Evolutionary conservation across 176 grass and related monocot species (phyloP).

Genomic region (Lolium perenne): DNA sequence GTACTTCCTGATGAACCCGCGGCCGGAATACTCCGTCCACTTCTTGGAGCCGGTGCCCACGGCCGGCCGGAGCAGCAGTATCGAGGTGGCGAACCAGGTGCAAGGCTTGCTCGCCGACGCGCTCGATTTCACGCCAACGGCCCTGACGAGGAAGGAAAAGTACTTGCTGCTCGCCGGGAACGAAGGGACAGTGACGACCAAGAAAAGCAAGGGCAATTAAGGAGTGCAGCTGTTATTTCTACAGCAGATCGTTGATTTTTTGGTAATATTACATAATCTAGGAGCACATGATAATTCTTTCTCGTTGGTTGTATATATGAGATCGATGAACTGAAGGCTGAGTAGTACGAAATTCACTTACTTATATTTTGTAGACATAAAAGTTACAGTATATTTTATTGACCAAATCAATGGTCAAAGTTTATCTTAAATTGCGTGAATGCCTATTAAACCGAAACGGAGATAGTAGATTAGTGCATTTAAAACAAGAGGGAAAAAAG

Average conservation of each 20-base stretch:
- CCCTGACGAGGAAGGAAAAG: slow-evolving; percentile 75
- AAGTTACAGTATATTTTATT: too few relatives aligned
- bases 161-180: slow-evolving; percentile 73
- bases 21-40: slow-evolving; percentile 47
- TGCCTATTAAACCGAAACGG: too few relatives aligned
- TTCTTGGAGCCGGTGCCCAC: slow-evolving; percentile 59
- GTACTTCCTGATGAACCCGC: slow-evolving; percentile 68
- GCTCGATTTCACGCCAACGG: slow-evolving; percentile 65
- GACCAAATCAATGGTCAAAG: too few relatives aligned
- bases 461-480: too few relatives aligned
- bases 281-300: too few relatives aligned
- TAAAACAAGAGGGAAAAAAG: too few relatives aligned
- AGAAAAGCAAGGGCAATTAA: not conserved
- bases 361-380: too few relatives aligned
- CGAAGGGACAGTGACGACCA: slow-evolving; percentile 41
- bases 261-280: too few relatives aligned
- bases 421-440: too few relatives aligned
- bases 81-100: slow-evolving; percentile 55
- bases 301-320: too few relatives aligned
- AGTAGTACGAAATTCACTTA: too few relatives aligned
- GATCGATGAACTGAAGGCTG: too few relatives aligned
- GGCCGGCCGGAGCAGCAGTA: not conserved
- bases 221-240: not conserved
- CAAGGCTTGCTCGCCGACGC: slow-evolving; percentile 49
- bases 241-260: not conserved